Base-by-base conservation (phyloP, 192 early-diverging fungal species). In the Phycomyces nitens region DNA sequence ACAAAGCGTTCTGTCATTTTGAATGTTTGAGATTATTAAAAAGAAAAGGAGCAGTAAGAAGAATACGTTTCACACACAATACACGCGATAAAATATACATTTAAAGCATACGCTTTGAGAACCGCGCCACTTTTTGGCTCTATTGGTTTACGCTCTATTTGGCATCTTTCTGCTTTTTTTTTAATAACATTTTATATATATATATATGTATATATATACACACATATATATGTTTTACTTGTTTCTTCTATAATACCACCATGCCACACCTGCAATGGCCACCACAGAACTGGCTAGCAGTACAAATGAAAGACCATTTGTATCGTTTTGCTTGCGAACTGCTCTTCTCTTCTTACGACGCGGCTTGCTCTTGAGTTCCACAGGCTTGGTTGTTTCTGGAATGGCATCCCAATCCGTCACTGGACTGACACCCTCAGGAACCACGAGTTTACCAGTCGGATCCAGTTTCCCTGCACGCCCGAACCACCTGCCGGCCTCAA, bases 401-500 rank as follows among this genome's bases (percentile, higher is more conserved):
- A 24, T 27, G 14, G 65, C 56, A 58, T 73, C 65, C 71, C 71
- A 73, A 34, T 73, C 65, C 16, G 23, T 10, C 29, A 73, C 53
- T 22, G 58, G 39, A 18, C 22, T 38, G 4, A 67, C 70, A 41
- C 70, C 71, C 22, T 56, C 50, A 47, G 71, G 71, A 24, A 60
- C 59, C 22, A 53, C 58, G 21, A 75, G 43, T 7, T 57, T 69
- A 23, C 65, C 64, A 55, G 64, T 70, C 8, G 39, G 18, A 58
- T 75, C 73, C n/a, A 75, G 41, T n/a, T 69, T 69, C 2, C 60
- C 40, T 7, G 73, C 73, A 40, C 73, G 64, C 24, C 60, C 62
- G 64, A 75, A 75, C 68, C 68, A 75, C 34, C 64, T 65, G 11
- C 68, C 73, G 2, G 73, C 73, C 26, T 57, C 44, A 39, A 42